Evolutionary conservation across 2,329 filamentous ascomycete genomes (phyloP).

Genomic region (Cladophialophora yegresii): DNA sequence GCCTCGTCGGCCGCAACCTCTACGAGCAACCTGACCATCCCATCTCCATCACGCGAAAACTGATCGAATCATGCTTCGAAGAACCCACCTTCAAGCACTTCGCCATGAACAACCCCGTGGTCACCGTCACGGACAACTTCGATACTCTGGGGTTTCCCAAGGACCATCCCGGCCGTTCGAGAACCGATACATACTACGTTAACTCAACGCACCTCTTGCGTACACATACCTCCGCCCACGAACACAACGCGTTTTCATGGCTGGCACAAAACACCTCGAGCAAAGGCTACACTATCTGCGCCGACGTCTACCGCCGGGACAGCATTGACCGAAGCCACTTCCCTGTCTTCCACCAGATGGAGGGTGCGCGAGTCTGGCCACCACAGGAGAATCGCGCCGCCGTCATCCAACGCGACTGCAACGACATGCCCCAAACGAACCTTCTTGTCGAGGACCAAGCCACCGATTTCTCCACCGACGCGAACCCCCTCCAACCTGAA

Average conservation of each 20-base stretch:
- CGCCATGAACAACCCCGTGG: constrained; percentile 72
- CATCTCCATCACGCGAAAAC: constrained; percentile 81
- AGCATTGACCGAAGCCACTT: constrained; percentile 94
- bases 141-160: constrained; percentile 90
- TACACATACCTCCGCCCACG: constrained; percentile 93
- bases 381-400: constrained; percentile 24
- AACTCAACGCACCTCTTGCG: constrained; percentile 80
- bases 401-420: constrained; percentile 61
- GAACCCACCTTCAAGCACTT: constrained; percentile 73
- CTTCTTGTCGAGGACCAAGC: constrained; percentile 29
- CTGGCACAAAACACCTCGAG: constrained; percentile 43
- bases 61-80: constrained; percentile 88
- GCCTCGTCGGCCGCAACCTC: constrained; percentile 73
- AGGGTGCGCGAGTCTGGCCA: constrained; percentile 82
- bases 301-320: constrained; percentile 93
- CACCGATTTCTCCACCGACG: constrained; percentile 65
- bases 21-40: constrained; percentile 92
- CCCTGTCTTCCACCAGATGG: constrained; percentile 98
- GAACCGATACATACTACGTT: constrained; percentile 94
- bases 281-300: constrained; percentile 83
- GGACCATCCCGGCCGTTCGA: constrained; percentile 83
- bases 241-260: constrained; percentile 74
- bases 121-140: constrained; percentile 85
- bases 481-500: constrained; percentile 77
- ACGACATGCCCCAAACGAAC: constrained; percentile 60